These are phyloP conservation scores for Claviceps quebecensis DNA, from an alignment of 2,329 filamentous ascomycete genomes.

Conservation along the genomic window DNA sequence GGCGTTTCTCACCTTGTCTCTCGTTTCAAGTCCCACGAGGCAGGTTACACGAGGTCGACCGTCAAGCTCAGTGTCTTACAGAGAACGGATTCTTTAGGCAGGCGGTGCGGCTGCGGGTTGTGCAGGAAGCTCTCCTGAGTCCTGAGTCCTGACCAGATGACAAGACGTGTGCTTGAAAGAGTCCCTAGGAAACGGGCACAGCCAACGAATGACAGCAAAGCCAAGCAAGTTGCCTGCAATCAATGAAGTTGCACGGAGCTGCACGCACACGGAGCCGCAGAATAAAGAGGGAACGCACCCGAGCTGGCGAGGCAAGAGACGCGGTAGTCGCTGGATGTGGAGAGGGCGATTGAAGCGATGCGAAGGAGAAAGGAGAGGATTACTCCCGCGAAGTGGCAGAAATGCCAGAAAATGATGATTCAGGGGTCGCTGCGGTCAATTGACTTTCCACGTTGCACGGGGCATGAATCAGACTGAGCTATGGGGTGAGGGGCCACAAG, in stretches of 20 bases:
- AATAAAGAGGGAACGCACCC: neutral
- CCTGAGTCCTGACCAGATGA: neutral
- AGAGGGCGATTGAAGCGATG: slow-evolving; percentile 1
- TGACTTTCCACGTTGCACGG: neutral
- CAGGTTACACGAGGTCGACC: slow-evolving; percentile 1
- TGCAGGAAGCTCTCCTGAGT: neutral
- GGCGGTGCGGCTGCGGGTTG: neutral
- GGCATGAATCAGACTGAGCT: neutral
- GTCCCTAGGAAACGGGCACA: neutral
- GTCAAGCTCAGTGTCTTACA: slow-evolving; percentile 3
- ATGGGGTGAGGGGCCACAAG: neutral
- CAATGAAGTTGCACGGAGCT: neutral
- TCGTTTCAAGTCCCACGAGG: neutral
- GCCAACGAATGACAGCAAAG: neutral
- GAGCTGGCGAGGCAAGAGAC: slow-evolving; percentile 2
- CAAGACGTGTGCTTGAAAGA: neutral
- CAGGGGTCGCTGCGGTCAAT: slow-evolving; percentile 1
- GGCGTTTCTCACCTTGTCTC: slow-evolving; percentile 3
- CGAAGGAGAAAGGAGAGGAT: neutral
- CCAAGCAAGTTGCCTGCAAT: neutral
- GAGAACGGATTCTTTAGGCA: neutral
- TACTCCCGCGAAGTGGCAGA: neutral
- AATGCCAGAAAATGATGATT: neutral
- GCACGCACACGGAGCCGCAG: neutral
- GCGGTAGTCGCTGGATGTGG: neutral